Percentiles rank a stretch among this genome's conserved stretches.
Evolutionary conservation across 345 rosid species (phyloP).

Genomic region (Citrus hindsii): DNA sequence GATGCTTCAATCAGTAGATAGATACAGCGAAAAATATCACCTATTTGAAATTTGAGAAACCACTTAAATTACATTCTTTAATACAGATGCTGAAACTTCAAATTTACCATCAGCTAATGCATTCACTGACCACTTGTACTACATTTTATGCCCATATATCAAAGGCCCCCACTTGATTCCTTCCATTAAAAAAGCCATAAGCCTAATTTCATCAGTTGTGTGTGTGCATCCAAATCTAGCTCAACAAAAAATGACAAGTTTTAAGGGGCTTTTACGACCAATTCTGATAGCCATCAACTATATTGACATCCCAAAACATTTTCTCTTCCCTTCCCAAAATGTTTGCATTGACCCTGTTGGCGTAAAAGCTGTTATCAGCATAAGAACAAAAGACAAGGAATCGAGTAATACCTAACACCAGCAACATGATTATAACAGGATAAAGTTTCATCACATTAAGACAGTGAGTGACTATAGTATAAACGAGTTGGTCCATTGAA

Average conservation of each 20-base stretch:
- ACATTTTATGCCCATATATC: not conserved
- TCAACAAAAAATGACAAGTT: not conserved
- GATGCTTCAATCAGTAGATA: too few species aligned
- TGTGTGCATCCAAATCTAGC: not conserved
- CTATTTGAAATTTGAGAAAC: not conserved
- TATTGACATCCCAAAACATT: slow-evolving; percentile 7
- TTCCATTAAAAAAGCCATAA: not conserved
- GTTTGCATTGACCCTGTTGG: slow-evolving; percentile 19
- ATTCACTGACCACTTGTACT: not conserved
- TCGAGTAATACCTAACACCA: too few species aligned
- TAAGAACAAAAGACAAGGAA: too few species aligned
- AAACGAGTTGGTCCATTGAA: not conserved
- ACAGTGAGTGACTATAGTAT: not conserved
- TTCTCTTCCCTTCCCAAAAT: not conserved
- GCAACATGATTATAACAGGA: not conserved
- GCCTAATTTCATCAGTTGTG: not conserved
- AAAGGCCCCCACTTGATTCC: not conserved
- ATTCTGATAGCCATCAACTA: not conserved
- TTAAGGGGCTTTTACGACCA: not conserved
- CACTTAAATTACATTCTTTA: too few species aligned
- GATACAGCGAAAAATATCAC: too few species aligned
- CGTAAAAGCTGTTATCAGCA: not conserved
- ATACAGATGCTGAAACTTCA: not conserved
- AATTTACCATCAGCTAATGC: not conserved
- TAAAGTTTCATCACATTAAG: not conserved